These are phyloP conservation scores for Ligustrum vulgare DNA, from an alignment of 257 asterid genomes.

Conservation along the genomic window DNA sequence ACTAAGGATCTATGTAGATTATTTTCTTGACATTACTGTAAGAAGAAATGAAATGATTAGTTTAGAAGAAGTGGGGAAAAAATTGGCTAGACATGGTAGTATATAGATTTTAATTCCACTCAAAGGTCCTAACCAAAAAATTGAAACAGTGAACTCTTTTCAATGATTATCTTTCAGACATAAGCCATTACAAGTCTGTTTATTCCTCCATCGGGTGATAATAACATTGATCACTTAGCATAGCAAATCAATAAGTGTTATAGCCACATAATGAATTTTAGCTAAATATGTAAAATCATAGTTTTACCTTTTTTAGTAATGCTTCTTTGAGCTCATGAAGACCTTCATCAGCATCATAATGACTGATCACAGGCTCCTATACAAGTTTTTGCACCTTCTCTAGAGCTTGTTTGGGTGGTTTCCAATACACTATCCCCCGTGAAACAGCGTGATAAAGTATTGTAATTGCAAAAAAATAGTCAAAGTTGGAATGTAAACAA, in stretches of 20 bases:
- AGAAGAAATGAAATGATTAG: neutral
- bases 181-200: neutral
- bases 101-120: no score
- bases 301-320: constrained; percentile 60
- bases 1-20: constrained; percentile 73
- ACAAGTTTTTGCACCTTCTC: constrained; percentile 71
- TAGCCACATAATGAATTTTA: constrained; percentile 10
- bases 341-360: constrained; percentile 96
- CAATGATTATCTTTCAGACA: neutral
- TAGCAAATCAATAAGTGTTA: neutral
- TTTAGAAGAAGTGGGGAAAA: constrained; percentile 13
- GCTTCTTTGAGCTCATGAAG: constrained; percentile 90
- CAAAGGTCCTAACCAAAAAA: no score
- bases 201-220: constrained; percentile 8
- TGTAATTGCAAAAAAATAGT: neutral
- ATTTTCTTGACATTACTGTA: constrained; percentile 72
- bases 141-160: no score
- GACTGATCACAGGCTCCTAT: constrained; percentile 83
- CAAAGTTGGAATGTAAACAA: neutral
- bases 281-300: constrained; percentile 8
- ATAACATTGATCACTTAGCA: constrained; percentile 5
- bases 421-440: constrained; percentile 97
- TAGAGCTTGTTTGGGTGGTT: constrained; percentile 82
- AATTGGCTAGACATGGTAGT: neutral
- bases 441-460: constrained; percentile 6